phyloP scores from a whole-genome alignment of 352 stramenopile genomes.

The Phytopythium mirpurense region DNA sequence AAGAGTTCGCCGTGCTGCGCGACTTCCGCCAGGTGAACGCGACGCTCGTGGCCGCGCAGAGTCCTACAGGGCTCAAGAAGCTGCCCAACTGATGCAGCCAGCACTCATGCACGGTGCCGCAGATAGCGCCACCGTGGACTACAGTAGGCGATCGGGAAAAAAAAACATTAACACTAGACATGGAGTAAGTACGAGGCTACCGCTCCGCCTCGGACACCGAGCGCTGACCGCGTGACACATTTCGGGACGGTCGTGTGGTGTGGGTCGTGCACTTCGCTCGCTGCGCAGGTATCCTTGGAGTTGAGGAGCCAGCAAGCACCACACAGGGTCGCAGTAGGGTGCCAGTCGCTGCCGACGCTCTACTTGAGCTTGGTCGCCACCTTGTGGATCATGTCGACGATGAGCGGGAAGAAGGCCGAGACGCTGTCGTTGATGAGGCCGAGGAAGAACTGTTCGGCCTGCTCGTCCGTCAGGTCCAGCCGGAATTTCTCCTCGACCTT shows the following conservation, averaged over 20 bases:
- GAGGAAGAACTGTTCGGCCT: constrained; percentile 97
- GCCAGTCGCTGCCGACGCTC: too few relatives aligned
- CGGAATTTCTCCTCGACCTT: constrained; percentile 96
- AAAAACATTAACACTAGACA: neutral
- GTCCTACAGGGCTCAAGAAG: constrained; percentile 3
- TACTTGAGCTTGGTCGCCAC: constrained; percentile 65
- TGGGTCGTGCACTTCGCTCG: neutral
- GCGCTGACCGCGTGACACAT: neutral
- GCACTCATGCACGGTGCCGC: neutral
- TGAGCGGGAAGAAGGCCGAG: constrained; percentile 84
- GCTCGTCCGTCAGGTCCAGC: constrained; percentile 96
- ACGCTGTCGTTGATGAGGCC: constrained; percentile 95
- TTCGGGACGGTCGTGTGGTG: neutral
- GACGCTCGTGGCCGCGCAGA: constrained; percentile 23
- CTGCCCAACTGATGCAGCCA: neutral
- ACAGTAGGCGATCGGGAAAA: too few relatives aligned
- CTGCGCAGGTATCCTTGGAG: neutral
- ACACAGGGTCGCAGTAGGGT: too few relatives aligned
- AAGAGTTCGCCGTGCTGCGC: constrained; percentile 31
- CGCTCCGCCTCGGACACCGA: neutral
- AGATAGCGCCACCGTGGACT: too few relatives aligned
- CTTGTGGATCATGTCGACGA: constrained; percentile 89
- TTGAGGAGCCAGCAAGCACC: neutral
- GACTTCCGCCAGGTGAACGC: constrained; percentile 45
- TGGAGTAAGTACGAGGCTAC: neutral